Percentiles rank a stretch among this genome's conserved stretches.
phyloP scores from a whole-genome alignment of 768 basidiomycete genomes.

The Trametes coccinea region DNA sequence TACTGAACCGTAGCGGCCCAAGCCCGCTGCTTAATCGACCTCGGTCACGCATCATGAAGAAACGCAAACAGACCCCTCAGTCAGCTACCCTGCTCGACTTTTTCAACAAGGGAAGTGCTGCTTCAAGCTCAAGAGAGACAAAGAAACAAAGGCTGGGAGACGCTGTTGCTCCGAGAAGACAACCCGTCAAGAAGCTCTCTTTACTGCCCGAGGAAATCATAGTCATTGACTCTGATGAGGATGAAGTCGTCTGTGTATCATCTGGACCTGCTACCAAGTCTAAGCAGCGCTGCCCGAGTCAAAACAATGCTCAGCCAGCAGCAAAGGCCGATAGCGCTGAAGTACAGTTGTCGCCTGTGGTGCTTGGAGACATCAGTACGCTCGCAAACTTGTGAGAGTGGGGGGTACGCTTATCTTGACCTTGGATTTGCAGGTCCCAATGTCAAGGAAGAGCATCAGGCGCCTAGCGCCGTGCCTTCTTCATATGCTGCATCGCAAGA shows the following conservation, averaged over 20 bases:
- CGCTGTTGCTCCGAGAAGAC: background rate
- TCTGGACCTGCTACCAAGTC: conserved; percentile 5
- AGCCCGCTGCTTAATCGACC: no score
- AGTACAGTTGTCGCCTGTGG: background rate
- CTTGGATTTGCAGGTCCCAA: background rate
- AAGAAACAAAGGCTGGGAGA: conserved; percentile 24
- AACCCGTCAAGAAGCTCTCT: background rate
- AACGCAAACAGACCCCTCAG: conserved; percentile 33
- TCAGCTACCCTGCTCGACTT: conserved; percentile 30
- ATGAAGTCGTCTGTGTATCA: conserved; percentile 18
- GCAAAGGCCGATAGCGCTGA: background rate
- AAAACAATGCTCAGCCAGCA: background rate
- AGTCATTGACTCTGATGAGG: conserved; percentile 34
- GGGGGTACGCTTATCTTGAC: no score
- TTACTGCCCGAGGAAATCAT: conserved; percentile 29
- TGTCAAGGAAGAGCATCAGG: conserved; percentile 2
- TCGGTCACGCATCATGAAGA: conserved; percentile 25
- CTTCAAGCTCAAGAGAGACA: background rate
- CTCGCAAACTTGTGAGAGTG: background rate
- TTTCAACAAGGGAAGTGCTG: conserved; percentile 21
- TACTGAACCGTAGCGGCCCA: no score
- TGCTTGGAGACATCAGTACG: conserved; percentile 12
- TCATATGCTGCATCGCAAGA: background rate
- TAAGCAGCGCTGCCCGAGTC: background rate
- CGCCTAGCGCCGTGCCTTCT: no score